Conservation (phyloP, 495 filamentous ascomycete genomes). For the Neurospora tetrasperma region DNA sequence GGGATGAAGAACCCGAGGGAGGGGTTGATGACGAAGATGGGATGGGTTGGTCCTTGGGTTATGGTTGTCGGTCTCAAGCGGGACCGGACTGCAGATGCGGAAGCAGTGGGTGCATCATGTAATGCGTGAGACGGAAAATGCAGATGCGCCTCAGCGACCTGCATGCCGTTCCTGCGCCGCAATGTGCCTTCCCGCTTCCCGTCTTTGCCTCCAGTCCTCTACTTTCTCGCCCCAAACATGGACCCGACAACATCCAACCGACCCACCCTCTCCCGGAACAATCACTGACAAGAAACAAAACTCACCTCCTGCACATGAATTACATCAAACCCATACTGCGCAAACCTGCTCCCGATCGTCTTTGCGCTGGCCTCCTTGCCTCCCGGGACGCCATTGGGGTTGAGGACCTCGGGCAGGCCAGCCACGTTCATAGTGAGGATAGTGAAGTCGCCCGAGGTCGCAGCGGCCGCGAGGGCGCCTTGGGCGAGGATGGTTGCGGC, state of each 20-base stretch:
- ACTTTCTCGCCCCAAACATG: not conserved
- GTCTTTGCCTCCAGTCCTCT: not conserved
- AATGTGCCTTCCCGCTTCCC: not conserved
- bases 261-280: not conserved
- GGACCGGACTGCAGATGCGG: not conserved
- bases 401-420: slow-evolving; percentile 44
- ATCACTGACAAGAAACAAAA: not conserved
- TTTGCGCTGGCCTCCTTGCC: slow-evolving; percentile 42
- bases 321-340: slow-evolving; percentile 43
- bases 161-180: not conserved
- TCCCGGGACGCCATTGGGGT: slow-evolving; percentile 42
- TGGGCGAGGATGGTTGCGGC: not conserved
- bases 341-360: slow-evolving; percentile 38
- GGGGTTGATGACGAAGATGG: no score
- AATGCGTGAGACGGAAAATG: not conserved
- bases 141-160: not conserved
- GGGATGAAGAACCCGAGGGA: no score
- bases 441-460: slow-evolving; percentile 31
- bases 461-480: not conserved
- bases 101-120: not conserved
- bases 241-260: not conserved
- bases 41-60: no score
- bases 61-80: not conserved
- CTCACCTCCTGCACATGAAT: slow-evolving; percentile 51
- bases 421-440: slow-evolving; percentile 52